phyloP scores from a whole-genome alignment of 148 eudicot genomes.

The Vaccinium corymbosum region DNA sequence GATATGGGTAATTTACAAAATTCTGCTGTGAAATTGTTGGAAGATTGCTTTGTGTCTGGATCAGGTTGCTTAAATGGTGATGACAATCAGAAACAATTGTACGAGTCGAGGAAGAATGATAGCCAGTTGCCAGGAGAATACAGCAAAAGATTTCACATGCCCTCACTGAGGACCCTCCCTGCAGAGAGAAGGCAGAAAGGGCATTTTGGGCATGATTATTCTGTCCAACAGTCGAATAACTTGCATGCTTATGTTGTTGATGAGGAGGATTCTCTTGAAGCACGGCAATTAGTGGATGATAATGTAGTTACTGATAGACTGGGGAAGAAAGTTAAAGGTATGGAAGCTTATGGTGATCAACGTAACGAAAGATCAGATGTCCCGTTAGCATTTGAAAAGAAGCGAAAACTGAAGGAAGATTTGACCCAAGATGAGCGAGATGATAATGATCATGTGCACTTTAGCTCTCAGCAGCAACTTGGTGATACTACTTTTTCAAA shows the following conservation, averaged over 20 bases:
- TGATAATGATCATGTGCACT: constrained; percentile 30
- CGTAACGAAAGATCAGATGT: constrained; percentile 35
- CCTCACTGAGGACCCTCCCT: constrained; percentile 34
- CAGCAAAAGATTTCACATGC: constrained; percentile 31
- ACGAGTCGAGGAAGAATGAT: constrained; percentile 40
- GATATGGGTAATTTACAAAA: constrained; percentile 34
- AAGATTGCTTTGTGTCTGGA: constrained; percentile 31
- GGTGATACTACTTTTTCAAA: constrained; percentile 41
- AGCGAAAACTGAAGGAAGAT: constrained; percentile 51
- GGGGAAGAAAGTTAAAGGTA: constrained; percentile 31
- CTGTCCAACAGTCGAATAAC: constrained; percentile 34
- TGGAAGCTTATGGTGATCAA: constrained; percentile 26
- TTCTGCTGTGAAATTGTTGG: constrained; percentile 26
- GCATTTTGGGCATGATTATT: constrained; percentile 35
- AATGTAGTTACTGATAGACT: constrained; percentile 21
- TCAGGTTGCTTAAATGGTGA: constrained; percentile 30
- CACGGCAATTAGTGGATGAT: constrained; percentile 17
- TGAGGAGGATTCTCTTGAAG: constrained; percentile 35
- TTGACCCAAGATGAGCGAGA: constrained; percentile 33
- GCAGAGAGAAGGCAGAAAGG: constrained; percentile 50
- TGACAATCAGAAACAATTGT: constrained; percentile 24
- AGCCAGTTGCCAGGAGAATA: constrained; percentile 38
- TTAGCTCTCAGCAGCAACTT: constrained; percentile 32
- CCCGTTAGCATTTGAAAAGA: constrained; percentile 40
- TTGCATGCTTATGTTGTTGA: constrained; percentile 36